These are phyloP conservation scores for Coleophoma eucalyptorum DNA, from an alignment of 2,329 filamentous ascomycete genomes.

Conservation along the genomic window DNA sequence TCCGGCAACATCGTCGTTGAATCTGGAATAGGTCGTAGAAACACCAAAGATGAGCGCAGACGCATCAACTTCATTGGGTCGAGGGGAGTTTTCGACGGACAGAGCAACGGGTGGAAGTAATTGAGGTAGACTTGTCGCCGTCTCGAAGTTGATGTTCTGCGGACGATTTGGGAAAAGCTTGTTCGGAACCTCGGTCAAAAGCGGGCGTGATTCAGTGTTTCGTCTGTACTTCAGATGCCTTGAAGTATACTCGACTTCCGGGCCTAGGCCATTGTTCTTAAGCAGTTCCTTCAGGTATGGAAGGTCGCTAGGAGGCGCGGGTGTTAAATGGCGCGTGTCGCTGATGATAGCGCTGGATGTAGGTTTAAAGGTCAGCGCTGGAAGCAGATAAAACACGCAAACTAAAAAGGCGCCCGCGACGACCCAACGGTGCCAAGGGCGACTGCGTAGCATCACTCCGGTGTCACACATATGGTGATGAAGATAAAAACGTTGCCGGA, in stretches of 20 bases:
- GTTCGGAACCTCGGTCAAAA: not conserved
- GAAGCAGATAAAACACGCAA: not conserved
- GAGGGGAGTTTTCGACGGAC: conserved; percentile 43
- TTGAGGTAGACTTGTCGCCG: not conserved
- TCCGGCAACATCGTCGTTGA: conserved; percentile 45
- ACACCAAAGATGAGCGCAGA: conserved; percentile 57
- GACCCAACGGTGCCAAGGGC: not conserved
- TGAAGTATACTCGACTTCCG: not conserved
- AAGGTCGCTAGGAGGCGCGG: not conserved
- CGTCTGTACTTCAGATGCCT: not conserved
- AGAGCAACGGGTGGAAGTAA: conserved; percentile 36
- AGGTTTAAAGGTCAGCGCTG: not conserved
- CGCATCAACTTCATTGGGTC: conserved; percentile 47
- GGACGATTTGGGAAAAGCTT: conserved; percentile 1
- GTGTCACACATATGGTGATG: no score
- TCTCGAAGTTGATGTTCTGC: not conserved
- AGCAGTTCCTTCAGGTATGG: not conserved
- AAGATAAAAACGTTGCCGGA: no score
- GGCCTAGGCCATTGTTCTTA: conserved; percentile 1
- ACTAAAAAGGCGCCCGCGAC: not conserved
- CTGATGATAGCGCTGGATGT: no score
- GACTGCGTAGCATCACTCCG: not conserved
- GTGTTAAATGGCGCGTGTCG: not conserved
- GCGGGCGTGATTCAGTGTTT: not conserved
- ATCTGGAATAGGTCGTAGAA: conserved; percentile 53